Base-by-base conservation (phyloP, 805 yeast species). In the Peterozyma toletana region DNA sequence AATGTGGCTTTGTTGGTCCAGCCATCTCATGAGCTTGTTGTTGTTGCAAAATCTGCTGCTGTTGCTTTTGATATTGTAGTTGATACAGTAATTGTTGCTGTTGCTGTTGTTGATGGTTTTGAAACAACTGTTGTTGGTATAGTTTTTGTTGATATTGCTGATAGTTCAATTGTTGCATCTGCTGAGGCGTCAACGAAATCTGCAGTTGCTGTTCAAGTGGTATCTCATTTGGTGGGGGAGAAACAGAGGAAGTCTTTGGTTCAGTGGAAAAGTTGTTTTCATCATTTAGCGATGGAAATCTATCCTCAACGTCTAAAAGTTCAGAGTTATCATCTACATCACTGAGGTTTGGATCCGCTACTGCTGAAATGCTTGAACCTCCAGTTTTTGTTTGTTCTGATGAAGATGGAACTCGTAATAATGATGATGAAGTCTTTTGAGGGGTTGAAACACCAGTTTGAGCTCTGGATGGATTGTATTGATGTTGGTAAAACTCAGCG, bases 261-360 rank as follows among this genome's bases (percentile, higher is more conserved):
- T n/a, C 35, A 33, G 27, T 11, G 7, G 16, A 33, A 10, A 11
- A 16, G 13, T 40, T 34, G 5, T 27, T 13, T 15, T 39, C 46
- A 11, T 60, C 66, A 21, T 71, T 75, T n/a, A 73, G 52, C 2
- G 74, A 67, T 1, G 79, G 83, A 50, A 68, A 78, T 40, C 81
- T 58, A 45, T 71, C 71, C 51, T 75, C 81, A 1, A 70, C 75
- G 31, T 71, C 68, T 18, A 69, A 43, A n/a, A 66, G 71, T 10
- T 57, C 58, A 29, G 60, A 37, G 15, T 13, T 35, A 11, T 43
- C 46, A n/a, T 39, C 37, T 1, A 31, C 6, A 41, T 41, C 27
- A 21, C 27, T 21, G 7, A 21, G 7, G 27, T 21, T 21, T 21
- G 27, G 7, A 7, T 21, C 7, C 7, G 27, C 4, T 7, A 21